phyloP scores from a whole-genome alignment of 163 green algal species.

The Volvox carteri region DNA sequence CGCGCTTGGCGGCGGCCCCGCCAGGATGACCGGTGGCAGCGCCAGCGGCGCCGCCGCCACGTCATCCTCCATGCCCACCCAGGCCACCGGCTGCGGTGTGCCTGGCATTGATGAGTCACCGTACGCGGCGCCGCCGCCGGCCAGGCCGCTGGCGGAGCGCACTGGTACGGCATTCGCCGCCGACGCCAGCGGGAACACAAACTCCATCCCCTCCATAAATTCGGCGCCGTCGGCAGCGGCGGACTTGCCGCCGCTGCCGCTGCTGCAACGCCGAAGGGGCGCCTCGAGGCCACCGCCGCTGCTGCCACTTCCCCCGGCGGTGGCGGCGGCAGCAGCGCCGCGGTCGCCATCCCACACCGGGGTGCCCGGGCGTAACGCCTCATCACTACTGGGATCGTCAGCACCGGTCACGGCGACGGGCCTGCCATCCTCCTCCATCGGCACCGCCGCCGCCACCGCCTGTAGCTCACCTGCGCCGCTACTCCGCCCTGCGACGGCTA shows the following conservation, averaged over 20 bases:
- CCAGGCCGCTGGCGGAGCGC: background rate
- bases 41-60: constrained; percentile 3
- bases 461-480: background rate
- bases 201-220: constrained; percentile 23
- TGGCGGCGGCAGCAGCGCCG: background rate
- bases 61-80: constrained; percentile 26
- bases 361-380: background rate
- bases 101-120: constrained; percentile 8
- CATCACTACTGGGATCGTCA: background rate
- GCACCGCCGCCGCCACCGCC: constrained; percentile 17
- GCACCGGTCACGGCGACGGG: background rate
- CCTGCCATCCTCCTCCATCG: constrained; percentile 11
- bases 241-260: background rate
- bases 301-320: too few relatives aligned
- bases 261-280: background rate
- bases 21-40: background rate
- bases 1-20: background rate
- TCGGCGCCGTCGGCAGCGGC: background rate
- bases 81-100: background rate
- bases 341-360: background rate
- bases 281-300: background rate
- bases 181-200: background rate
- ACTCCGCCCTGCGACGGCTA: background rate
- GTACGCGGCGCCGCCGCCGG: background rate
- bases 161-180: background rate